Conservation (phyloP, 2,329 filamentous ascomycete species). For the Stachybotrys elegans region DNA sequence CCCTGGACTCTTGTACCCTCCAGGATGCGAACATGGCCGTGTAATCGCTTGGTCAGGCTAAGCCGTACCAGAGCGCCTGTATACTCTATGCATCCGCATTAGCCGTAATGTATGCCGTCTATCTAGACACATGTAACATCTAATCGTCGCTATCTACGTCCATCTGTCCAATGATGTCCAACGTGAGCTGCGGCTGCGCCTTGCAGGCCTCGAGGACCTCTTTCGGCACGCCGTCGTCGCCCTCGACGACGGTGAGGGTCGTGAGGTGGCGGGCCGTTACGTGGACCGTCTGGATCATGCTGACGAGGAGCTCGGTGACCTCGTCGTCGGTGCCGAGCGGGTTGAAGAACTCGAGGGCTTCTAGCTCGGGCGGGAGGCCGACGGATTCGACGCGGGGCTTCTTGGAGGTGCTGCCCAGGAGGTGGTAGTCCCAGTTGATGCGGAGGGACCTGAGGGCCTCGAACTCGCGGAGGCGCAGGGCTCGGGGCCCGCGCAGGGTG, state of each 20-base stretch:
- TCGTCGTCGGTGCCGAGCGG: slow-evolving; percentile 41
- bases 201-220: slow-evolving; percentile 30
- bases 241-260: slow-evolving; percentile 30
- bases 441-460: slow-evolving; percentile 32
- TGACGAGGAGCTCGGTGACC: slow-evolving; percentile 38
- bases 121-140: no score
- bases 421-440: slow-evolving; percentile 42
- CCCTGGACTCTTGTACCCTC: no score
- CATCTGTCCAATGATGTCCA: slow-evolving; percentile 27
- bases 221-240: slow-evolving; percentile 26
- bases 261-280: slow-evolving; percentile 31
- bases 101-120: no score
- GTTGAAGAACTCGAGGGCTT: slow-evolving; percentile 41
- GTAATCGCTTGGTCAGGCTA: no score
- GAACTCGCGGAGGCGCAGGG: slow-evolving; percentile 40
- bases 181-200: slow-evolving; percentile 20
- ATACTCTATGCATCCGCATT: no score
- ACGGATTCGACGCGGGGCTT: slow-evolving; percentile 41
- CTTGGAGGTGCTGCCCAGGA: slow-evolving; percentile 39
- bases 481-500: slow-evolving; percentile 30
- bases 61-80: no score
- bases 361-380: slow-evolving; percentile 39
- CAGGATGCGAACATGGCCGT: no score
- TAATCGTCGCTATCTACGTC: slow-evolving; percentile 6
- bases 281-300: slow-evolving; percentile 31